These are phyloP conservation scores for Ogataea angusta DNA, from an alignment of 805 yeast species.

Conservation along the genomic window DNA sequence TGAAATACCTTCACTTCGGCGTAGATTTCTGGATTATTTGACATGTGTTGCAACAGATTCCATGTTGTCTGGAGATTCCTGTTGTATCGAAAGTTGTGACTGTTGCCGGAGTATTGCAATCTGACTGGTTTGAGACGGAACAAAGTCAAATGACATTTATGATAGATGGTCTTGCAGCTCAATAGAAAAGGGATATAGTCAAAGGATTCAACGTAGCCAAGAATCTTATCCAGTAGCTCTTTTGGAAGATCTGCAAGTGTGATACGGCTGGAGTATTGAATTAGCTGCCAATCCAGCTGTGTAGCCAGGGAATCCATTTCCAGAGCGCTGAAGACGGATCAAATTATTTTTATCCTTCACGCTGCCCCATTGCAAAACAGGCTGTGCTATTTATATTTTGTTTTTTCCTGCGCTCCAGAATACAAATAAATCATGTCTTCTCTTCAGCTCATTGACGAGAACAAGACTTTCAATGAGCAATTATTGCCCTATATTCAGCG, in stretches of 20 bases:
- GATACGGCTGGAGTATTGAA: not conserved
- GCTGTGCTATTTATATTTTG: conserved; percentile 2
- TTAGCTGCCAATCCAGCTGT: not conserved
- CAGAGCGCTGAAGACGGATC: conserved; percentile 5
- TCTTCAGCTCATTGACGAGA: conserved; percentile 61
- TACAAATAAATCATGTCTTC: conserved; percentile 29
- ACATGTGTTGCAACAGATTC: conserved; percentile 11
- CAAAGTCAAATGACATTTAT: conserved; percentile 19
- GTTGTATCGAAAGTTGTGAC: conserved; percentile 4
- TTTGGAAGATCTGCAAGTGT: conserved; percentile 20
- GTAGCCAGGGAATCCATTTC: conserved; percentile 3
- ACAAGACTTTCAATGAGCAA: conserved; percentile 47
- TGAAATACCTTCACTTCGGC: conserved; percentile 17
- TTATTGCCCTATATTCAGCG: conserved; percentile 31
- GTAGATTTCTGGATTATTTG: conserved; percentile 12
- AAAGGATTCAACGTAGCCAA: conserved; percentile 9
- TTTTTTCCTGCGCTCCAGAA: conserved; percentile 1
- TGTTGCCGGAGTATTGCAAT: conserved; percentile 14
- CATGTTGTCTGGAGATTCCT: conserved; percentile 12
- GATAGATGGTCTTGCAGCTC: conserved; percentile 18
- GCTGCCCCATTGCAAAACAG: conserved; percentile 3
- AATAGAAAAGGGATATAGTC: conserved; percentile 20
- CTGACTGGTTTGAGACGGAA: conserved; percentile 18
- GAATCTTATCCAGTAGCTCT: conserved; percentile 25
- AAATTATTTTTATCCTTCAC: conserved; percentile 8